Percentiles rank a stretch among this genome's conserved stretches.
phyloP scores from a whole-genome alignment of 768 basidiomycete genomes.

The Chalciporus pseudorubinellus region DNA sequence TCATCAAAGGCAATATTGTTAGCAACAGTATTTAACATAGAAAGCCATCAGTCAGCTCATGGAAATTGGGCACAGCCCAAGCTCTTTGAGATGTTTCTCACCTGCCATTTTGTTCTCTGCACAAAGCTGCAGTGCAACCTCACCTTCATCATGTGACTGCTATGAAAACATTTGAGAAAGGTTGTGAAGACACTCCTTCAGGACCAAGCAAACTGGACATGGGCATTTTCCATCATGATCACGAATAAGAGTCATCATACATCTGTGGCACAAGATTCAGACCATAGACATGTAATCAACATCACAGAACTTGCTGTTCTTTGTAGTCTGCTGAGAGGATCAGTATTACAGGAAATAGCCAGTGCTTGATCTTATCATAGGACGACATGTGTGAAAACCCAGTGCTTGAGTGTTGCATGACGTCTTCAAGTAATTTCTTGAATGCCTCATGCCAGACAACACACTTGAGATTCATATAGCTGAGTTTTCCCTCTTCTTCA shows the following conservation, averaged over 20 bases:
- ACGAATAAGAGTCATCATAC: conserved; percentile 15
- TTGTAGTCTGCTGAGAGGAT: too few species aligned
- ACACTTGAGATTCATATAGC: conserved; percentile 11
- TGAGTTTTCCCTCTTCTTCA: not conserved
- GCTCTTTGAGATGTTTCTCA: conserved; percentile 12
- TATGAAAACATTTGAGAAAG: not conserved
- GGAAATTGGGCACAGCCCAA: conserved; percentile 14
- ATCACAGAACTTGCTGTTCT: conserved; percentile 10
- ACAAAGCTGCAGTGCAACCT: not conserved
- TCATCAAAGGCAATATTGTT: not conserved
- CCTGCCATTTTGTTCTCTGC: conserved; percentile 13
- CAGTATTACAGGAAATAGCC: conserved; percentile 2
- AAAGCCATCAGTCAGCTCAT: too few species aligned
- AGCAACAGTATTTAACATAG: too few species aligned
- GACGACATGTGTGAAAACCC: not conserved
- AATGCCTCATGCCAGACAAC: conserved; percentile 9
- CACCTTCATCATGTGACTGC: not conserved
- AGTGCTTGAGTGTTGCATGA: not conserved
- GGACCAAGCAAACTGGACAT: conserved; percentile 18
- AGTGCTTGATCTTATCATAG: not conserved
- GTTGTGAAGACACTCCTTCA: not conserved
- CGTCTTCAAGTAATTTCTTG: conserved; percentile 1
- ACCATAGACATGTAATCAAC: not conserved
- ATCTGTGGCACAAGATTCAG: conserved; percentile 10
- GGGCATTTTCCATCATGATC: conserved; percentile 10